phyloP scores from a whole-genome alignment of 2,329 filamentous ascomycete genomes.

The Aspergillus melleus region DNA sequence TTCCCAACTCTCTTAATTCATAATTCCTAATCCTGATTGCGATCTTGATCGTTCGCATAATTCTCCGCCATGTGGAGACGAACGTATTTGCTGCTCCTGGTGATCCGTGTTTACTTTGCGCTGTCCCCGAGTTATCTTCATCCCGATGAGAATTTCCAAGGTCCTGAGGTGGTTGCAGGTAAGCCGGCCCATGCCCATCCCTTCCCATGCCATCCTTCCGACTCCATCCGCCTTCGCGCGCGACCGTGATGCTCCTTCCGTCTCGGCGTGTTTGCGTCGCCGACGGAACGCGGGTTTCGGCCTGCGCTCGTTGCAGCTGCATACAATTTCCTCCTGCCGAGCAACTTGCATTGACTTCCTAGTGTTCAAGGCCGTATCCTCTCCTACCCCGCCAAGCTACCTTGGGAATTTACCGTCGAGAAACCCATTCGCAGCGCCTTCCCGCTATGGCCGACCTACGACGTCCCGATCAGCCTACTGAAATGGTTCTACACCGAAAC shows the following conservation, averaged over 20 bases:
- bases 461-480: conserved; percentile 86
- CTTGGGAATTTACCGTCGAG: conserved; percentile 93
- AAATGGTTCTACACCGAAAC: conserved; percentile 91
- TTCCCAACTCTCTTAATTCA: not conserved
- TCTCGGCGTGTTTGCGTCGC: not conserved
- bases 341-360: conserved; percentile 3
- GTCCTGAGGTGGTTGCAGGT: conserved; percentile 96
- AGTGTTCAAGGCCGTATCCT: conserved; percentile 77
- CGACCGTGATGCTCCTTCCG: conserved; percentile 3
- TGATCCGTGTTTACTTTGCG: conserved; percentile 90
- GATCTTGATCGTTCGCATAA: not conserved
- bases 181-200: conserved; percentile 38
- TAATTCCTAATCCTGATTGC: conserved; percentile 1
- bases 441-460: conserved; percentile 93
- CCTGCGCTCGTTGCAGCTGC: not conserved
- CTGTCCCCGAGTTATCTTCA: conserved; percentile 94
- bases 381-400: conserved; percentile 81
- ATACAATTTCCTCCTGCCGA: not conserved
- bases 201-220: not conserved
- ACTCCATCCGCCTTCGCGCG: conserved; percentile 1
- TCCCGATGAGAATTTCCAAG: conserved; percentile 98
- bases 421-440: conserved; percentile 93
- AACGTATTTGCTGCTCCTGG: conserved; percentile 78
- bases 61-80: conserved; percentile 77
- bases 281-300: not conserved